Evolutionary conservation across 805 yeast genomes (phyloP), one percentile per base, ranked within the genome.

Genomic region (Candida sithepensis): DNA sequence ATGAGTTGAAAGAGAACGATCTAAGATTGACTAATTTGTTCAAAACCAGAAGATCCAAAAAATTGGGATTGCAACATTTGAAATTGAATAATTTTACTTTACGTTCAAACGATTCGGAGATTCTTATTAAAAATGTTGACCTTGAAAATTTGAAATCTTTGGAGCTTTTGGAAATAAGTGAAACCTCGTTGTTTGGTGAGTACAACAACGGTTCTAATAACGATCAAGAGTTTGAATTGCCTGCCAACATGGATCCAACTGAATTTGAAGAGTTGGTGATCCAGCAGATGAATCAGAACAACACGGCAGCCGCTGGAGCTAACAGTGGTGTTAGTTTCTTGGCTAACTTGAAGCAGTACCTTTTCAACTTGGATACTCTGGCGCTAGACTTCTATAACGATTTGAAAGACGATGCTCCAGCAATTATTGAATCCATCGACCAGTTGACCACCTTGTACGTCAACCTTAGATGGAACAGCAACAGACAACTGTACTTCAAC

Each of bases 381-480:
- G 49, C 56, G 22, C 26, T 62, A 6, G 60, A 57, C 34, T 44
- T 59, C 10, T 50, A 54, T 22, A 60, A 50, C 39, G 58, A 54
- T 34, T 42, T 51, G 5, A 43, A 46, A 23, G 57, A 56, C 34
- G 33, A 30, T 36, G 49, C 49, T 2, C 57, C 61, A 2, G 36
- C 38, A 1, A 21, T 59, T 10, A 50, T 61, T 20, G 10, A 22
- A 2, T 36, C 46, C 13, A 46, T 59, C 4, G 39, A 52, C 13
- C 26, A 41, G 26, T 46, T 60, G 13, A 38, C 46, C 6, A 48
- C 42, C 2, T 32, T 58, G 7, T 60, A 61, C 47, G 41, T 55
- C n/a, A 51, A 51, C 26, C 16, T 60, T 3, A 48, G 55, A 42
- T 58, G 59, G 60, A 55, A 53, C 39, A 16, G 14, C 13, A 46